These are phyloP conservation scores for Hanseniaspora jakobsenii DNA, from an alignment of 805 yeast species.

Conservation along the genomic window DNA sequence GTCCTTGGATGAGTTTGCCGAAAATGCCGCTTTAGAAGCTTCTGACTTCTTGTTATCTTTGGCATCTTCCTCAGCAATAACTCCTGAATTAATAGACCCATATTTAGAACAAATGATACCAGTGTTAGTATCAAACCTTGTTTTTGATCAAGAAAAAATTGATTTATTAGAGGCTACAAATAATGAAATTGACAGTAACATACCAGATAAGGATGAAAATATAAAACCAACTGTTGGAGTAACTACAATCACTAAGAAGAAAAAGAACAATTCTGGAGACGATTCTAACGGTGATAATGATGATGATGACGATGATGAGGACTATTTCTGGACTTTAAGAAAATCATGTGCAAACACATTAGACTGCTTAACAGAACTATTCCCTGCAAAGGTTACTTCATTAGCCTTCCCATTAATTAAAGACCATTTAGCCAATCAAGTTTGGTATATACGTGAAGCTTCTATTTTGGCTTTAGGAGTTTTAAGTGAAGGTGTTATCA, in stretches of 20 bases:
- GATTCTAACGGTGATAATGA: slow-evolving; percentile 57
- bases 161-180: slow-evolving; percentile 45
- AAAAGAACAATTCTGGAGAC: slow-evolving; percentile 20
- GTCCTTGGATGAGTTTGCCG: slow-evolving; percentile 32
- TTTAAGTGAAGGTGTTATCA: slow-evolving; percentile 76
- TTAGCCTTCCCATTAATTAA: slow-evolving; percentile 65
- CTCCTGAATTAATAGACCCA: slow-evolving; percentile 42
- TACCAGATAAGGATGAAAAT: slow-evolving; percentile 78
- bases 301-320: slow-evolving; percentile 54
- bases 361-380: slow-evolving; percentile 60
- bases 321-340: slow-evolving; percentile 78
- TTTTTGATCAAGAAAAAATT: slow-evolving; percentile 72
- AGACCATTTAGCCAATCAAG: slow-evolving; percentile 50
- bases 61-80: slow-evolving; percentile 47
- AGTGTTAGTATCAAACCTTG: slow-evolving; percentile 66
- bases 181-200: slow-evolving; percentile 54
- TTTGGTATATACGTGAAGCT: slow-evolving; percentile 89
- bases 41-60: slow-evolving; percentile 79
- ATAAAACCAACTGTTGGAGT: slow-evolving; percentile 55
- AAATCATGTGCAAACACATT: slow-evolving; percentile 91
- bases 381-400: slow-evolving; percentile 55
- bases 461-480: slow-evolving; percentile 93
- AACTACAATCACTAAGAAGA: slow-evolving; percentile 40
- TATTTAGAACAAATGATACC: slow-evolving; percentile 61
- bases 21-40: slow-evolving; percentile 77